Evolutionary conservation across 2,329 filamentous ascomycete genomes (phyloP), one percentile per base, ranked within the genome.

Genomic region (Colletotrichum sp.): DNA sequence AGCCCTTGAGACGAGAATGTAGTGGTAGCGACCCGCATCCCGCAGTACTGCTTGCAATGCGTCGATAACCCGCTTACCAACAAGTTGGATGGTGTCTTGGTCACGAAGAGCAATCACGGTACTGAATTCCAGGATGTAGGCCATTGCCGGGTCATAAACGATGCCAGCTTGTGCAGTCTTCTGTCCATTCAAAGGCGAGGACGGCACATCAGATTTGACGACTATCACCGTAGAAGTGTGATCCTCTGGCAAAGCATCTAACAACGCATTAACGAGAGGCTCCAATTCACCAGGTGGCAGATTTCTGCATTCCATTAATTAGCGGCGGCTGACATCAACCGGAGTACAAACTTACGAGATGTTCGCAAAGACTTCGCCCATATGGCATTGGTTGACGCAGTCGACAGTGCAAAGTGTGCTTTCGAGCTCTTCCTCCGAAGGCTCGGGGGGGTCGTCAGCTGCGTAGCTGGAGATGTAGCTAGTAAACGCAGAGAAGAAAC

Each of bases 401-500:
- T 98, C 97, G 4, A 98, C 94, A 1, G 97, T 96, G 81, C 94
- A 97, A 12, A 99, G 87, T 0, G 97, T 98, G 81, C 97, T 98
- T 80, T 99, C 97, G 34, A 99, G 89, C 82, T 99, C 97, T 81
- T 98, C 96, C 76, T 98, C 95, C 2, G 97, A 98, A 4, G 97
- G 97, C 84, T 99, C 97, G 0, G 97, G 97, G 15, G 97, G 97
- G 80, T 99, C 97, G 82, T 98, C 97, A 13, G 97, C 97, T 55
- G 97, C 97, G 82, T 99, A 98, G 82, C 96, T 98, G n/a, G 96
- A 98, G 36, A 99, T 95, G 80, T 98, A 99, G 7, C 94, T 98
- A 1, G 96, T 97, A 79, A 99, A 95, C 1, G 96, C 95, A 6
- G 96, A 98, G 81, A 99, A 95, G 64, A 99, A 90, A 8, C 97